Base-by-base conservation (phyloP, 2,329 filamentous ascomycete species). In the Seiridium unicorne region DNA sequence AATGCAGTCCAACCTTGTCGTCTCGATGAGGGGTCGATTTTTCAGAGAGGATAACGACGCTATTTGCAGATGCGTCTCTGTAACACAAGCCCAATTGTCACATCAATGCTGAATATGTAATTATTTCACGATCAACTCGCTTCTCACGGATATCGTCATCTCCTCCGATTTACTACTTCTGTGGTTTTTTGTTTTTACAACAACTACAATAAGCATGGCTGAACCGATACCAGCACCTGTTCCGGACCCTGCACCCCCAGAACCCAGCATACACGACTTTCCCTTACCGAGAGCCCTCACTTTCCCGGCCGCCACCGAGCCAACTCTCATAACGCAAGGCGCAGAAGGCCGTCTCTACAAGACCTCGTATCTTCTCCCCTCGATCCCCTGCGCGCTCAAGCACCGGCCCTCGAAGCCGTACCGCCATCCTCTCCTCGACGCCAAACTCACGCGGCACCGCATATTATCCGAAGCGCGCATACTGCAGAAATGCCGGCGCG, bases 281-380 rank as follows among this genome's bases (percentile, higher is more conserved):
- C 76, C 81, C 65, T 87, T 91, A 63, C 89, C 89, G 44, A 75
- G 80, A 40, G 83, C 89, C 66, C 89, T 93, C 75, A 80, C 81
- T 61, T 79, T 86, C 78, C 84, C 84, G 72, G 79, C 84, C 63
- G 79, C 85, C 44, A 74, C 80, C 66, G 76, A 84, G 54, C 87
- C 92, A 64, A 75, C 73, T 54, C 90, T 97, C 70, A 86, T 98
- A 68, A 89, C 92, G 60, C 95, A 98, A 82, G 95, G 95, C 77
- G 95, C 95, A 72, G 95, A 99, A 85, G 93, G 92, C 62, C 92
- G 94, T 65, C 86, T 99, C 72, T 98, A 96, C 85, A 89, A 88
- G 74, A 94, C 92, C 18, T 88, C 86, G 59, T 96, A 92, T 77
- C 88, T 97, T 58, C 74, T 83, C 1, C 84, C 90, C 44, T 73